Conservation (phyloP, 306 rosid species). For the Abrus precatorius region DNA sequence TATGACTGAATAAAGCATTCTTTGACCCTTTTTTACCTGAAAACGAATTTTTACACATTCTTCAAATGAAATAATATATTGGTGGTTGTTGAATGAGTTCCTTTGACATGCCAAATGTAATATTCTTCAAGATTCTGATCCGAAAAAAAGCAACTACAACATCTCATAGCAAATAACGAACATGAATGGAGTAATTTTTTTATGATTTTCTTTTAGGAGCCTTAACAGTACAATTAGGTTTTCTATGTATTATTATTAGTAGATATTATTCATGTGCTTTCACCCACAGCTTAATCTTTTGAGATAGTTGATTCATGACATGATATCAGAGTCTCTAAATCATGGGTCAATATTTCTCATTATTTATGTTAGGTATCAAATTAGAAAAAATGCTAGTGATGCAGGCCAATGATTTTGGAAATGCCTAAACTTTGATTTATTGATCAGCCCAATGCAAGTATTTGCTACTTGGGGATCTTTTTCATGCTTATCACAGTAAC, state of each 20-base stretch:
- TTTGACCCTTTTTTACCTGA: slow-evolving; percentile 6
- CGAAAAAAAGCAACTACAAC: neutral
- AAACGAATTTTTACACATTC: neutral
- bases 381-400: neutral
- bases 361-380: neutral
- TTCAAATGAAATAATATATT: slow-evolving; percentile 1
- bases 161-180: neutral
- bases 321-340: too few species aligned
- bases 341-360: neutral
- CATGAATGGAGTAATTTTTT: neutral
- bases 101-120: neutral
- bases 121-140: neutral
- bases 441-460: neutral
- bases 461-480: neutral
- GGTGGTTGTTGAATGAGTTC: slow-evolving; percentile 8
- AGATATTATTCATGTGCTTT: too few species aligned
- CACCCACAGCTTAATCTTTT: too few species aligned
- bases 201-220: neutral
- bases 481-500: neutral
- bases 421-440: neutral
- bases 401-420: neutral
- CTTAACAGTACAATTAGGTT: neutral
- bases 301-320: neutral
- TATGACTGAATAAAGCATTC: neutral
- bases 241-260: neutral